A percentile compares a stretch with the other conserved stretches of the same genome.
phyloP scores from a whole-genome alignment of 345 rosid species.

The Heritiera fomes region DNA sequence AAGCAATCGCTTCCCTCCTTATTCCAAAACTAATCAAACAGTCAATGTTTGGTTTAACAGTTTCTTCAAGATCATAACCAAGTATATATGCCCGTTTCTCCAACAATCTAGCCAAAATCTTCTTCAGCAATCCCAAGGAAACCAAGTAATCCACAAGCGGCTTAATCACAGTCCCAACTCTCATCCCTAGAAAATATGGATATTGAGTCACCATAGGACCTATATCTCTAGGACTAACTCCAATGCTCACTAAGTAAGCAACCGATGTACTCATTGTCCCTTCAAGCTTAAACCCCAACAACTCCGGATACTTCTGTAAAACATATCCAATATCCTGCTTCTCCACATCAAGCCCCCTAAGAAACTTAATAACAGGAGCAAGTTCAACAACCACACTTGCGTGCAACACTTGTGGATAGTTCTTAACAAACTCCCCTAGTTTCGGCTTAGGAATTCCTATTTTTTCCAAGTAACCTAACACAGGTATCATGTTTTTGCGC shows the following conservation, averaged over 20 bases:
- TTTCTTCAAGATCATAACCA: constrained; percentile 77
- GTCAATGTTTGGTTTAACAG: constrained; percentile 77
- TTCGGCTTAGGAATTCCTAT: too few species aligned
- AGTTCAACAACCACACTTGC: constrained; percentile 90
- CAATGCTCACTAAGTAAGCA: constrained; percentile 84
- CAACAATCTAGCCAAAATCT: constrained; percentile 75
- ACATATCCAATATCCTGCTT: constrained; percentile 81
- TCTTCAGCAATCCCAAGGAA: constrained; percentile 72
- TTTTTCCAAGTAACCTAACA: too few species aligned
- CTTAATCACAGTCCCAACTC: constrained; percentile 87
- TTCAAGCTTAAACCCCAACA: constrained; percentile 89
- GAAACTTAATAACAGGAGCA: constrained; percentile 81
- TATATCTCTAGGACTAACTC: constrained; percentile 85
- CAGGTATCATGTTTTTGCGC: too few species aligned
- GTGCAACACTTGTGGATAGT: constrained; percentile 74
- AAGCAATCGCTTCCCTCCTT: constrained; percentile 55
- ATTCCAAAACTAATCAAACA: constrained; percentile 83
- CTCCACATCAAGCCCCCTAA: constrained; percentile 86
- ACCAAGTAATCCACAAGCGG: constrained; percentile 73
- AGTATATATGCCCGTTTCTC: constrained; percentile 79
- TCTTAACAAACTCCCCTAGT: too few species aligned
- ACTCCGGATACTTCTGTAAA: constrained; percentile 80
- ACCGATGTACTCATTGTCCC: constrained; percentile 92
- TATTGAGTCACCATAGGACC: constrained; percentile 58
- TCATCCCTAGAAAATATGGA: constrained; percentile 62